Conservation (phyloP, 148 eudicot genomes). For the Polygonum aviculare region DNA sequence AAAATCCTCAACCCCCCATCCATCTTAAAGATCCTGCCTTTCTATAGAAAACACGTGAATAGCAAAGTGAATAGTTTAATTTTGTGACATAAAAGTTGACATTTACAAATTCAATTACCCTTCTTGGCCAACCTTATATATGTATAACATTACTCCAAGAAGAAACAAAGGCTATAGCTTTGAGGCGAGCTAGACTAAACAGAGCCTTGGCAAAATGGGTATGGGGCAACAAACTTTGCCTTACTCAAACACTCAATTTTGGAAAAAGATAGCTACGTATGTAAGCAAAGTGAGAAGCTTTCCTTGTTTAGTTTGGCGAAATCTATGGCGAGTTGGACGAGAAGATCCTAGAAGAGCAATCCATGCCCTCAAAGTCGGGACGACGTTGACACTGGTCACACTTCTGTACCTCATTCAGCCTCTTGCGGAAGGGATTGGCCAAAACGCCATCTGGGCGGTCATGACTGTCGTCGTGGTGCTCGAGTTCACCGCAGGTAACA, state of each 20-base stretch:
- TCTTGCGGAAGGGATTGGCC: constrained; percentile 54
- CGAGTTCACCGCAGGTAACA: constrained; percentile 84
- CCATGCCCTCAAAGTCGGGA: constrained; percentile 78
- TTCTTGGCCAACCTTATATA: neutral
- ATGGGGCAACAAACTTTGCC: neutral
- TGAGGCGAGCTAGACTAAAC: neutral
- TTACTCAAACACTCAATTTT: neutral
- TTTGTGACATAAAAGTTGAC: too few relatives aligned
- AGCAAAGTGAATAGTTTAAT: neutral
- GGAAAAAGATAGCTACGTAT: constrained; percentile 10
- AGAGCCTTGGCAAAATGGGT: neutral
- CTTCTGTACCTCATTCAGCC: constrained; percentile 71
- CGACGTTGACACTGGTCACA: constrained; percentile 66
- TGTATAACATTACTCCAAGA: neutral
- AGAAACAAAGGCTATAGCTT: neutral
- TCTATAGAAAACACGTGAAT: constrained; percentile 36
- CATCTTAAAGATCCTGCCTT: neutral
- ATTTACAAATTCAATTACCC: too few relatives aligned
- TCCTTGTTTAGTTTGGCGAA: constrained; percentile 23
- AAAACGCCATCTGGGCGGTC: constrained; percentile 85
- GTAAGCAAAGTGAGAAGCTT: constrained; percentile 17
- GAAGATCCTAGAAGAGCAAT: constrained; percentile 72
- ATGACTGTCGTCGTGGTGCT: constrained; percentile 96
- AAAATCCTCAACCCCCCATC: neutral
- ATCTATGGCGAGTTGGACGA: constrained; percentile 43